Base-by-base conservation (phyloP, 2,329 filamentous ascomycete genomes). In the Laburnicola sp. region DNA sequence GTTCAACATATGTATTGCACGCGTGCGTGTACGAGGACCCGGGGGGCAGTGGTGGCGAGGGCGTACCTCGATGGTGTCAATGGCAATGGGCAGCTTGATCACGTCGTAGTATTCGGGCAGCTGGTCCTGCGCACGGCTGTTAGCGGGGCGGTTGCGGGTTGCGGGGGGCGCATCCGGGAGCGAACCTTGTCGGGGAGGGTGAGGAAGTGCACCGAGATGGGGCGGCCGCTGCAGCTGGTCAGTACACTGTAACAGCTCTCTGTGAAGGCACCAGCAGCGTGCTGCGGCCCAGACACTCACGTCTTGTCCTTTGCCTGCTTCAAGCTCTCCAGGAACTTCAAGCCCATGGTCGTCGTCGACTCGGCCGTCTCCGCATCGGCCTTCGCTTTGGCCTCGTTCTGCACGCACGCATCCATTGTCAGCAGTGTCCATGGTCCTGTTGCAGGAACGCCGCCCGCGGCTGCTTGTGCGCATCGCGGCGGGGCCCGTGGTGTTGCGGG, bases 251-350 rank as follows among this genome's bases (percentile, higher is more conserved):
- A 48, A 34, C 23, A 28, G 40, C 30, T 45, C 39, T 34, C 22
- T 8, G 28, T 30, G 22, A 21, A 22, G 21, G 28, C 22, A 35
- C 31, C 28, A 27, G 25, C 34, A 25, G 44, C 45, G 27, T 36
- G 45, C 27, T n/a, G 48, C 27, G 39, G 36, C 27, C 46, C 25
- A 50, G 53, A 54, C 51, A 78, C 82, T 65, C 80, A 93, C 89
- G 82, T 89, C 76, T 95, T 95, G 72, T 95, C 91, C 56, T 85
- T 84, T 22, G 89, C 90, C 58, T 83, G 81, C 62, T 86, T 86
- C 66, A 96, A 83, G 66, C 86, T 85, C 47, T 89, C 85, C 38
- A 95, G 76, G 65, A 95, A 88, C 59, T 81, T 82, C 62, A 89
- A 75, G 32, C 91, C 91, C 64, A 85, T 82, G 48, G 85, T 81